A percentile compares a stretch with the other conserved stretches of the same genome.
These are phyloP conservation scores for Posidonia oceanica DNA, from an alignment of 116 monocot species.

Conservation along the genomic window DNA sequence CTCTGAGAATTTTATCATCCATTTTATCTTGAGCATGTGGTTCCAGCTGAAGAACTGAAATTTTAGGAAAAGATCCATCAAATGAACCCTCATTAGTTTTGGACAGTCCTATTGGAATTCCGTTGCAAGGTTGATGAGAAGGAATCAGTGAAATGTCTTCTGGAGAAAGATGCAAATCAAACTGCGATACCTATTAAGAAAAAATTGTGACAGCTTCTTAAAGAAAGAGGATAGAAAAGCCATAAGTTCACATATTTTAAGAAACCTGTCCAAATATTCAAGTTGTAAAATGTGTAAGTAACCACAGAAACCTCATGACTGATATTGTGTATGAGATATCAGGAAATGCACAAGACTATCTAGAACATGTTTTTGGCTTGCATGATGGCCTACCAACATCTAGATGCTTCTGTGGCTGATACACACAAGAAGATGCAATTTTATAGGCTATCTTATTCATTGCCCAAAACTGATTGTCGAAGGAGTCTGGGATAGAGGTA, in stretches of 20 bases:
- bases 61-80: background rate
- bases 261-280: background rate
- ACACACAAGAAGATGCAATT: too few species aligned
- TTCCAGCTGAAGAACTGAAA: background rate
- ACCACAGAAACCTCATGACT: too few species aligned
- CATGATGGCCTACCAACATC: too few species aligned
- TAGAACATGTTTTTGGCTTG: too few species aligned
- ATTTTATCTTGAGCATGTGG: slow-evolving; percentile 1
- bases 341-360: too few species aligned
- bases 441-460: too few species aligned
- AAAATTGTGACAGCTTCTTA: background rate
- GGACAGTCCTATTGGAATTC: background rate
- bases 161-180: slow-evolving; percentile 6
- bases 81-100: background rate
- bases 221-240: background rate
- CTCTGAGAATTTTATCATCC: background rate
- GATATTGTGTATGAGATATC: too few species aligned
- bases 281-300: too few species aligned
- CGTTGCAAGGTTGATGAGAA: background rate
- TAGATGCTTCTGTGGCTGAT: too few species aligned
- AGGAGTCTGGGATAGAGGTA: too few species aligned
- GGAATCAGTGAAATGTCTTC: slow-evolving; percentile 4
- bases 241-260: background rate
- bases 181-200: background rate
- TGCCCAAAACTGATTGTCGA: too few species aligned